Base-by-base conservation (phyloP, 345 rosid genomes). In the Noccaea caerulescens region DNA sequence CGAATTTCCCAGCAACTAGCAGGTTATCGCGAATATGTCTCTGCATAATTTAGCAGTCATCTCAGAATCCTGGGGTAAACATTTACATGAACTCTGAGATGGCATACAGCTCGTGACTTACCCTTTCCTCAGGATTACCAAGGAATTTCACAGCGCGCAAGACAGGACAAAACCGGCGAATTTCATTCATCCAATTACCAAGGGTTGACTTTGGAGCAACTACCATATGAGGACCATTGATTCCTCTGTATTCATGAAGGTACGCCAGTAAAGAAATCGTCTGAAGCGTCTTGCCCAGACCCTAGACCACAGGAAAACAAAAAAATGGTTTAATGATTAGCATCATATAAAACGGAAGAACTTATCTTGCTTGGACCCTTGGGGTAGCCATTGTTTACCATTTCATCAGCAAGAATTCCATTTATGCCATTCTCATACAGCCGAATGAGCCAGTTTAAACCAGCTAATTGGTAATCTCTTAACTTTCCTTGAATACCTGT, bases 121-220 rank as follows among this genome's bases (percentile, higher is more conserved):
- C 99, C 83, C 99, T 83, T 74, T 95, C 99, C 53, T 95, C 99
- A 54, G 98, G 99, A 82, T 95, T 92, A 45, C 98, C 99, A 63
- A 95, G 97, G 76, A 95, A 95, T 69, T 95, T 95, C 16, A 95
- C 89, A 66, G 98, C 91, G 23, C 97, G 99, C 55, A 95, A 61
- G 57, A 83, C 51, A n/a, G 98, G 99, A 76, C 99, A 92, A 77
- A 95, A 95, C 16, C 98, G 89, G 32, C 86, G 90, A 73, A 95
- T 95, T 83, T 95, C 99, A 69, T 92, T 95, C 98, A 95, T 92
- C 99, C 98, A 95, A 75, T 95, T 95, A 63, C 98, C 99, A 79
- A 92, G 97, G 27, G 99, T 92, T 77, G 99, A 95, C 82, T 95
- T 95, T 64, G 99, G 99, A 68, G 99, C 97, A 82, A 95, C 98